Evolutionary conservation across 2,329 filamentous ascomycete species (phyloP), one percentile per base, ranked within the genome.

Genomic region (Paracorniculantispora psalliotae): DNA sequence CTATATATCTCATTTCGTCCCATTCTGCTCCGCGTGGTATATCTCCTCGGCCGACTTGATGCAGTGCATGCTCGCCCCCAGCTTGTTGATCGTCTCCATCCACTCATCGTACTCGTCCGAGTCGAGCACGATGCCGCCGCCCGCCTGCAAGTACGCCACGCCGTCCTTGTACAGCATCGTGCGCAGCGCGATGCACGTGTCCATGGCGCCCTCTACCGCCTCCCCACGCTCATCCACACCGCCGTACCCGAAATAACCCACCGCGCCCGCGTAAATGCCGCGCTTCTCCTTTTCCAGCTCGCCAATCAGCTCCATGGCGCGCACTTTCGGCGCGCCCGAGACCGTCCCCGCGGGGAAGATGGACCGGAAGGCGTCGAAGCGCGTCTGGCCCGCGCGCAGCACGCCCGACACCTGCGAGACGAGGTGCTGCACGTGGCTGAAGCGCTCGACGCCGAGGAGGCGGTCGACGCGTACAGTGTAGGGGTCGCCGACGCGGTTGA

Each of bases 281-380:
- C 94, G 83, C 80, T 97, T 97, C 81, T 99, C 94, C 64, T 83
- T 79, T 76, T 99, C 94, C 49, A 97, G 78, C 77, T 97, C 93
- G 49, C 90, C 92, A 67, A 99, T 99, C 62, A 99, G 80, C 76
- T 97, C 90, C 94, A 99, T 99, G 2, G 94, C 94, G 63, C 88
- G 86, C 58, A 99, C 92, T 77, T 99, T 99, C 60, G 94, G 94
- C 4, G 94, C 93, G 4, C 94, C 94, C 19, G 90, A 94, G 30
- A 97, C 93, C 0, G 94, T 99, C 59, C 94, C 94, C 4, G 94
- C 94, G 0, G 94, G 94, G 78, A 99, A 99, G 67, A 99, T 97
- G 64, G 90, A 92, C 41, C 93, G 85, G 77, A 99, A 96, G 10
- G 94, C 94, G 70, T 97, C 93, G 75, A 96, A 99, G 60, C 94